Conservation (phyloP, 176 grass and related monocot genomes). For the Oryza officinalis region DNA sequence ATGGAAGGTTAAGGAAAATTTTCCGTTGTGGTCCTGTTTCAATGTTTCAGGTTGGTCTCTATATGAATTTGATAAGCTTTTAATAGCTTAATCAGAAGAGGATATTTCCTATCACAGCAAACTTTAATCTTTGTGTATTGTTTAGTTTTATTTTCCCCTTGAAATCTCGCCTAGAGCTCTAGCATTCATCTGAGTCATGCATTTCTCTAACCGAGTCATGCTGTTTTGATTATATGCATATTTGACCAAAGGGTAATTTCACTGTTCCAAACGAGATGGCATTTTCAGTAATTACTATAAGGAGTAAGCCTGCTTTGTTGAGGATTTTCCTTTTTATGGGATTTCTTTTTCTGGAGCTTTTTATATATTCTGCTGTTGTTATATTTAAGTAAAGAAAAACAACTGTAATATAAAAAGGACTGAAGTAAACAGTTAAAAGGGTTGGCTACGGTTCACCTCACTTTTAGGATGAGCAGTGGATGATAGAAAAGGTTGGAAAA, state of each 20-base stretch:
- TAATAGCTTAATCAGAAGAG: neutral
- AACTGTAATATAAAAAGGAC: neutral
- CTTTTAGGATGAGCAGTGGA: neutral
- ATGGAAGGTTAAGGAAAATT: constrained; percentile 97
- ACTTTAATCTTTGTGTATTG: neutral
- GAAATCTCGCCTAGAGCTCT: neutral
- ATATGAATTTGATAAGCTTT: constrained; percentile 26
- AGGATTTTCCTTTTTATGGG: neutral
- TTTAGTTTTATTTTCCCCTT: neutral
- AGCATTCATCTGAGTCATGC: neutral
- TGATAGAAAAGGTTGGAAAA: constrained; percentile 1
- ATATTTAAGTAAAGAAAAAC: neutral
- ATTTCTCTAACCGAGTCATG: neutral
- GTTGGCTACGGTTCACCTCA: neutral
- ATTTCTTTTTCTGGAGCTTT: neutral
- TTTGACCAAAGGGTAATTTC: neutral
- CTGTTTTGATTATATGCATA: constrained; percentile 1
- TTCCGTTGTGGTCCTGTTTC: constrained; percentile 93
- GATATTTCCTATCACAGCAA: neutral
- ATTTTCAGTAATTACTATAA: constrained; percentile 2
- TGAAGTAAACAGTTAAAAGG: neutral
- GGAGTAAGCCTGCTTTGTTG: neutral
- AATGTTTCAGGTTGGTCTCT: constrained; percentile 81
- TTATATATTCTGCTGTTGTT: neutral
- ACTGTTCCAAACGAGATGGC: neutral